Base-by-base conservation (phyloP, 2,329 filamentous ascomycete genomes). In the Juglanconis sp. region DNA sequence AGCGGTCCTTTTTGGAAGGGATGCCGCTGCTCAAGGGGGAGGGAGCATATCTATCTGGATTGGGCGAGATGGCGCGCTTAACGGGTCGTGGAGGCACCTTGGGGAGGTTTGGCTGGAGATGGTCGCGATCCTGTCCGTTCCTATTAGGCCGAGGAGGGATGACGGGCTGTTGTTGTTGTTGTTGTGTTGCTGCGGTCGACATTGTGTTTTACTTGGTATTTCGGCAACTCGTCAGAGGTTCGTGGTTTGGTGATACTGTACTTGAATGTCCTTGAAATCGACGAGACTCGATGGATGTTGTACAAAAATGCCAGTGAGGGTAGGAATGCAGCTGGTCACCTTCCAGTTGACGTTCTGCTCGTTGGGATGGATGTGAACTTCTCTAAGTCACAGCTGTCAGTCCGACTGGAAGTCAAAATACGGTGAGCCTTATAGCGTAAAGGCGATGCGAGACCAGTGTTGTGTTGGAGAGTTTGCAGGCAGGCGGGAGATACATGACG, bases 11-110 rank as follows among this genome's bases (percentile, higher is more conserved):
- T 74, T 82, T 79, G 64, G 75, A 65, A 54, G 78, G 73, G 62
- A 88, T 74, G 59, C 78, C 83, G 69, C 92, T 90, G 72, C 94
- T 95, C 69, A 97, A 80, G 8, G 94, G 94, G 56, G 93, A 96
- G 54, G 86, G 91, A 40, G 92, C 90, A 72, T 90, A 96, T 68
- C 88, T 87, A 68, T 91, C 88, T 67, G 88, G 86, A 67, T 86
- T 84, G 48, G 91, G 91, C 58, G 92, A 96, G 64, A 87, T 73
- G 35, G 91, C 91, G 73, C 92, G 89, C 65, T 92, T 87, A 67
- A 86, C 71, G 4, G 93, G 93, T 64, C 93, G 90, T 63, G 92
- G 89, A 65, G 93, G 93, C 53, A 96, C 82, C 69, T 84, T 85
- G 63, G 93, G 92, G 47, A 85, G 65, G 5, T 68, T 53, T 32